Evolutionary conservation across 192 early-diverging fungal genomes (phyloP).

Genomic region (Nowakowskiella sp.): DNA sequence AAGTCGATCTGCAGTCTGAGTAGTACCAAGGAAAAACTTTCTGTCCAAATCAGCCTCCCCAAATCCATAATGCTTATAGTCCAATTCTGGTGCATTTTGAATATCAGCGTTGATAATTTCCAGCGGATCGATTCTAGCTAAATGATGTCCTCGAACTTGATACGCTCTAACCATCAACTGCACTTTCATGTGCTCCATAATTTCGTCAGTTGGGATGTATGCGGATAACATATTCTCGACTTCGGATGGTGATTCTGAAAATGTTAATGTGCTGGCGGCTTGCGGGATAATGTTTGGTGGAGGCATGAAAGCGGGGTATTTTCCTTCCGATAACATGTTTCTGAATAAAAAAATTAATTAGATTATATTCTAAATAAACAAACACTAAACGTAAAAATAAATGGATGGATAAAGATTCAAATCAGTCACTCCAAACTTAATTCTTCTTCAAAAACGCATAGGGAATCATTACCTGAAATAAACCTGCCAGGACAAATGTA

Average conservation of each 20-base stretch:
- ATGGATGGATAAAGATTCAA: too few species aligned
- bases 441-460: constrained; percentile 61
- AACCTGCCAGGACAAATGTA: constrained; percentile 93
- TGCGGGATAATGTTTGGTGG: constrained; percentile 71
- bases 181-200: constrained; percentile 97
- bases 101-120: constrained; percentile 64
- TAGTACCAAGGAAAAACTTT: constrained; percentile 69
- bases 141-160: constrained; percentile 88
- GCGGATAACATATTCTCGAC: constrained; percentile 28
- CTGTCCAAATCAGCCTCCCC: constrained; percentile 85
- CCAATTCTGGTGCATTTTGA: constrained; percentile 68
- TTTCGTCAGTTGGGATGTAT: constrained; percentile 49
- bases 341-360: too few species aligned
- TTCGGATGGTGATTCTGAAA: constrained; percentile 34
- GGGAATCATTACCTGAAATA: too few species aligned
- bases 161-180: constrained; percentile 93
- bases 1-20: too few species aligned
- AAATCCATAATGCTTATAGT: constrained; percentile 87
- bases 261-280: constrained; percentile 8
- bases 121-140: constrained; percentile 93
- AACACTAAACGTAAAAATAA: too few species aligned
- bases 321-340: constrained; percentile 27
- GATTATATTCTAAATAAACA: too few species aligned
- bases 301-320: constrained; percentile 60
- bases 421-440: constrained; percentile 18